A percentile compares a stretch with the other conserved stretches of the same genome.
Conservation (phyloP, 108 stramenopile genomes). For the Fragilaria crotonensis region DNA sequence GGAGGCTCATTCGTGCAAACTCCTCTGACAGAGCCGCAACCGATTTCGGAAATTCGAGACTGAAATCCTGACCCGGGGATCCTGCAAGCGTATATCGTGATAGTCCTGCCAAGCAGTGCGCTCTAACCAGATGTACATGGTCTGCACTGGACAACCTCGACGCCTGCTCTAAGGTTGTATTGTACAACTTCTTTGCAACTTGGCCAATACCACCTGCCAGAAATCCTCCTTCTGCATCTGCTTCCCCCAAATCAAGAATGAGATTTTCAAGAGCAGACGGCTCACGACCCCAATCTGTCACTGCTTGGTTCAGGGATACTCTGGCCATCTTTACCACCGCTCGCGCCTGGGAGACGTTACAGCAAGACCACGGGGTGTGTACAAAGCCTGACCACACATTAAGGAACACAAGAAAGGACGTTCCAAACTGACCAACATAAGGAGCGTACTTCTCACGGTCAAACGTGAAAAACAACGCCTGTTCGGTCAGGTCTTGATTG, state of each 20-base stretch:
- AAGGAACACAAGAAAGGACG: conserved; percentile 28
- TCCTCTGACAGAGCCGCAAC: not conserved
- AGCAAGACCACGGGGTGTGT: conserved; percentile 52
- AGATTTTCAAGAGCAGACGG: conserved; percentile 24
- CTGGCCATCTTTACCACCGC: conserved; percentile 33
- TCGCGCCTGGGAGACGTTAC: conserved; percentile 35
- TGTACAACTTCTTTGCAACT: conserved; percentile 23
- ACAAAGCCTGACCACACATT: conserved; percentile 62
- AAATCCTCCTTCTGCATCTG: conserved; percentile 50
- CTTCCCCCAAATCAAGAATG: conserved; percentile 46
- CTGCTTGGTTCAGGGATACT: conserved; percentile 20
- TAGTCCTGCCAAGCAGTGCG: conserved; percentile 23
- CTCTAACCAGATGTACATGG: not conserved
- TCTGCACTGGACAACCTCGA: not conserved
- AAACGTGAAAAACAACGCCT: conserved; percentile 7
- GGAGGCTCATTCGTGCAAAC: not conserved
- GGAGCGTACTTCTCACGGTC: not conserved
- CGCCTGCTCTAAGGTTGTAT: conserved; percentile 1
- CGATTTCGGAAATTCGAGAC: not conserved
- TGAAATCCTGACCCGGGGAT: not conserved
- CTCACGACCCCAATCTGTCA: conserved; percentile 33
- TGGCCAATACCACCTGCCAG: conserved; percentile 37
- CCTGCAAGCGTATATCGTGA: conserved; percentile 4
- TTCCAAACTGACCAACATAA: not conserved
- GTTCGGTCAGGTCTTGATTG: conserved; percentile 14